Conservation (phyloP, 805 yeast species). For the Isabelozyma gotoi region DNA sequence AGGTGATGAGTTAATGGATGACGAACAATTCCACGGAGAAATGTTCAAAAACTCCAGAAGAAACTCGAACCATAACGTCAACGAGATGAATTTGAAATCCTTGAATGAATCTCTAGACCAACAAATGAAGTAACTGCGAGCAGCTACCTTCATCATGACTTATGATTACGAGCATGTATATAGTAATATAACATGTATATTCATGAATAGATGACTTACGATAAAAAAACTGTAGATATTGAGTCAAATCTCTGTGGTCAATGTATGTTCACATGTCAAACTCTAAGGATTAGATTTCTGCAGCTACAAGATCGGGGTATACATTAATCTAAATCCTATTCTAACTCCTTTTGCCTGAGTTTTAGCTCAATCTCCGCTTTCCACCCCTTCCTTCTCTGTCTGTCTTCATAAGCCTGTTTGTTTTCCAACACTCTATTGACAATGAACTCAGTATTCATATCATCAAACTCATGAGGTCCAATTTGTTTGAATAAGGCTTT, state of each 20-base stretch:
- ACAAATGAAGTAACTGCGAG: background rate
- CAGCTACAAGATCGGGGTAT: no score
- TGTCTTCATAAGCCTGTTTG: slow-evolving; percentile 71
- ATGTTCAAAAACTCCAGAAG: slow-evolving; percentile 24
- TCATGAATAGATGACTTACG: background rate
- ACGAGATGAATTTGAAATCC: slow-evolving; percentile 26
- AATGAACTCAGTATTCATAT: slow-evolving; percentile 68
- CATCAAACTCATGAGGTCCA: slow-evolving; percentile 57
- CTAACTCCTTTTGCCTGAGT: slow-evolving; percentile 21
- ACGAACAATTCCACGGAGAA: slow-evolving; percentile 35
- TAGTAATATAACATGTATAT: background rate
- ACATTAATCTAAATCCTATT: no score
- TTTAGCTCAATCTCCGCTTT: slow-evolving; percentile 51
- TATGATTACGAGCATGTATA: background rate
- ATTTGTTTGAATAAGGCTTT: slow-evolving; percentile 36
- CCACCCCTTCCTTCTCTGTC: slow-evolving; percentile 87
- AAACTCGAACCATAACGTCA: slow-evolving; percentile 38
- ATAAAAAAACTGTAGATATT: background rate
- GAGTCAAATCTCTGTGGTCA: no score
- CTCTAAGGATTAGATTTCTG: no score
- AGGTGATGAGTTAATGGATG: slow-evolving; percentile 71
- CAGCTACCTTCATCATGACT: background rate
- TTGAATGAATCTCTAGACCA: slow-evolving; percentile 21
- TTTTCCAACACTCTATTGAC: slow-evolving; percentile 71
- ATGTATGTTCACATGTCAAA: no score